Evolutionary conservation across 495 filamentous ascomycete species (phyloP).

Genomic region (Rostrohypoxylon terebratum): DNA sequence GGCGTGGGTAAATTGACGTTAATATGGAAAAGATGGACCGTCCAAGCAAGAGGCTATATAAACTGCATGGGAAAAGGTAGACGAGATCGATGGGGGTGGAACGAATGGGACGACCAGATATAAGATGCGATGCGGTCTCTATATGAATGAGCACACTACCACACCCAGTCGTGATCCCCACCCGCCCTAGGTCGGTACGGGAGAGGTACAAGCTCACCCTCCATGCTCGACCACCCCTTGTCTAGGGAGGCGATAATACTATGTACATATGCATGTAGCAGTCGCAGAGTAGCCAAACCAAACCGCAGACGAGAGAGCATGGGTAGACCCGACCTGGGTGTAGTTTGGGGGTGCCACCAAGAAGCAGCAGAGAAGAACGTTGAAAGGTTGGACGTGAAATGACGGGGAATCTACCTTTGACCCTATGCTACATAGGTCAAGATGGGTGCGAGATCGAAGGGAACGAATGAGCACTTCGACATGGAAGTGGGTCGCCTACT

Average conservation of each 20-base stretch:
- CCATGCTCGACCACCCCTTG: conserved; percentile 39
- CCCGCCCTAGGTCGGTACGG: conserved; percentile 36
- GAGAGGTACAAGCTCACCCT: conserved; percentile 40
- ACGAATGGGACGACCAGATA: conserved; percentile 47
- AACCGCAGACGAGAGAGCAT: conserved; percentile 34
- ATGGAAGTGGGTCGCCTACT: conserved; percentile 32
- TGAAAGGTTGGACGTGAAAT: conserved; percentile 22
- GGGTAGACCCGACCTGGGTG: conserved; percentile 40
- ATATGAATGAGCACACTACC: conserved; percentile 45
- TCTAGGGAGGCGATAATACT: conserved; percentile 47
- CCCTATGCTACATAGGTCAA: conserved; percentile 27
- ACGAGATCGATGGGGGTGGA: conserved; percentile 42
- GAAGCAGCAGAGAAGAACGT: conserved; percentile 1
- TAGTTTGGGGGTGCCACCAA: conserved; percentile 34
- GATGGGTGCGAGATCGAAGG: conserved; percentile 43
- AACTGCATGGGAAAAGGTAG: conserved; percentile 51
- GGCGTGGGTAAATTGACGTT: conserved; percentile 60
- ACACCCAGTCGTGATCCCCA: conserved; percentile 40
- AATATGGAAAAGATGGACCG: conserved; percentile 58
- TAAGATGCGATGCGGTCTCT: conserved; percentile 46
- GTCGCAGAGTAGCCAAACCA: conserved; percentile 43
- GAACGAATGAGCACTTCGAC: conserved; percentile 28
- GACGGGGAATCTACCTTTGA: conserved; percentile 35
- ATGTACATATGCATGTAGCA: conserved; percentile 34
- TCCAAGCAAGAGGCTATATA: conserved; percentile 49